Conservation (phyloP, 805 yeast species). For the Candida morakotiae region DNA sequence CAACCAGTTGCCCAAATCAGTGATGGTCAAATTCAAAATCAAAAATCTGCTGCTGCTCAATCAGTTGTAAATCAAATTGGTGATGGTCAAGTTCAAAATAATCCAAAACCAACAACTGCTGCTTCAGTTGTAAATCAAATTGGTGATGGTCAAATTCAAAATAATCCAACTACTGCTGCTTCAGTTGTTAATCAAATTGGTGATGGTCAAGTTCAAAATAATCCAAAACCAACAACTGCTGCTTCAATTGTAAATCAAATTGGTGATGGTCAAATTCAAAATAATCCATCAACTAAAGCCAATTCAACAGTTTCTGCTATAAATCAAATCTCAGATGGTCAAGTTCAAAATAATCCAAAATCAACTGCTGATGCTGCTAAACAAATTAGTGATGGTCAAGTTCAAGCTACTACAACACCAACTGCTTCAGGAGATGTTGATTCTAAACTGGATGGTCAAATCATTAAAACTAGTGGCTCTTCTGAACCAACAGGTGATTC, state of each 20-base stretch:
- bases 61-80: conserved; percentile 35
- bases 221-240: conserved; percentile 17
- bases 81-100: conserved; percentile 45
- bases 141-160: conserved; percentile 46
- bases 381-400: conserved; percentile 36
- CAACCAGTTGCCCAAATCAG: conserved; percentile 34
- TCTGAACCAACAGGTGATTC: conserved; percentile 17
- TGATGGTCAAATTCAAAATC: conserved; percentile 46
- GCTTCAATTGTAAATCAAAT: conserved; percentile 31
- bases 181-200: conserved; percentile 36
- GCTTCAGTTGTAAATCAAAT: conserved; percentile 33
- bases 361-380: conserved; percentile 16
- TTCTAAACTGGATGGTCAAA: conserved; percentile 45
- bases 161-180: conserved; percentile 20
- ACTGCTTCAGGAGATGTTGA: conserved; percentile 13
- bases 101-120: conserved; percentile 26
- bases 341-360: conserved; percentile 25
- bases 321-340: conserved; percentile 30
- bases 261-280: conserved; percentile 44
- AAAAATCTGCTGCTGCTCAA: conserved; percentile 26
- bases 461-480: conserved; percentile 11
- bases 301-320: conserved; percentile 11
- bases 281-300: conserved; percentile 31
- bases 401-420: conserved; percentile 12
- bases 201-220: conserved; percentile 45